Evolutionary conservation across 495 filamentous ascomycete species (phyloP), one percentile per base, ranked within the genome.

Genomic region (Xylaria sp.): DNA sequence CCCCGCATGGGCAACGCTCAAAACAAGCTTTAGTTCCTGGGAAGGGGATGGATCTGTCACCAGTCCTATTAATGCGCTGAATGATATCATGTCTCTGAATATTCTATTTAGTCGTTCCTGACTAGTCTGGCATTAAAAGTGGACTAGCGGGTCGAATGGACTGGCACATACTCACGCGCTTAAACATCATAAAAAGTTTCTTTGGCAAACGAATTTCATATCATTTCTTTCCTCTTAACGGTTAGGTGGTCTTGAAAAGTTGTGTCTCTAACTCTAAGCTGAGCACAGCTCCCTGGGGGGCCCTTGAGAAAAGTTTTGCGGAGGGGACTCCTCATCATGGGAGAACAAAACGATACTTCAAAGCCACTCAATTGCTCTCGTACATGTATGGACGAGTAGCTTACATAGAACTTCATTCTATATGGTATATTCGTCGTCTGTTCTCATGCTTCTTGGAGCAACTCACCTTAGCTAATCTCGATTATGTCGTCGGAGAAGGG

Each of bases 371-470:
- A 37, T 11, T 59, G 31, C 17, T 59, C n/a, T 59, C 55, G 15
- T 59, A 37, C 57, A 59, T 37, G 17, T 59, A 59, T 21, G 19
- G 8, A 37, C 33, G 6, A 59, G 37, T 37, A n/a, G 57, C 19
- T 59, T 21, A 59, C 19, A 35, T 2, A 59, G 19, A 37, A 59
- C 29, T 59, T 59, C 29, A 4, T 58, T 37, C 57, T 59, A 59
- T 59, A 59, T 37, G 57, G 7, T 59, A 37, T 59, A 37, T 59
- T 59, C 19, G 57, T 35, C 17, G 29, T 59, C 31, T 24, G 57
- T 37, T 35, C 57, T n/a, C 57, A 37, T 59, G 57, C 19, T 19
- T 35, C 31, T 59, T 33, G 33, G 17, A 19, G 31, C 57, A 12
- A 59, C 57, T n/a, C 26, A 59, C 31, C 31, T 59, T 5, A 37